Base-by-base conservation (phyloP, 495 filamentous ascomycete species). In the Neurospora hispaniola region DNA sequence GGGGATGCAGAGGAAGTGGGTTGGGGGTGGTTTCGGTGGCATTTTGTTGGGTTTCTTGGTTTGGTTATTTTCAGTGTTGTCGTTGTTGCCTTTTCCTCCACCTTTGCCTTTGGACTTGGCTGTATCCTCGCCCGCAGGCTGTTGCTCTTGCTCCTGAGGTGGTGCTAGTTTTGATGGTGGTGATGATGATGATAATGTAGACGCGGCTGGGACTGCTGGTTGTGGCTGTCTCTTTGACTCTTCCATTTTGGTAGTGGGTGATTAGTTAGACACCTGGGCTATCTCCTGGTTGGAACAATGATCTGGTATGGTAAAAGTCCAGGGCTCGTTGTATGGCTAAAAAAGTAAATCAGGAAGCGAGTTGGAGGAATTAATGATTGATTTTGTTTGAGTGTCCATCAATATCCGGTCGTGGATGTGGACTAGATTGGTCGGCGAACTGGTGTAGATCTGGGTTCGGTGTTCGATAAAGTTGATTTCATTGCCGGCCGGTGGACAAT, bases 1-100 rank as follows among this genome's bases (percentile, higher is more conserved):
- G 11, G 94, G 93, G 70, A 97, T 80, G 81, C 92, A 95, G 44
- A 97, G 88, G 79, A 97, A 97, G 80, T 97, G 94, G 0, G 94
- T 97, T n/a, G 92, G 85, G 20, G 80, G 71, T 31, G 72, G 73
- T 66, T 73, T 73, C 4, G 75, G 70, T 41, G 71, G 71, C 71
- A 70, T 73, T 35, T 70, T 46, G 31, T 70, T 71, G 3, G 74
- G 74, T 27, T 72, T 62, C 70, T 70, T 71, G 66, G 43, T 31
- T 43, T 16, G 42, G 20, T 70, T 42, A 62, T 12, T 43, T 4
- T 7, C 41, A 12, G 5, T 44, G 41, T 38, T 38, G 35, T 38
- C 5, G 66, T 69, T 12, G 10, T 18, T 69, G 14, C 10, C n/a
- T 18, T 70, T 54, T 5, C 8, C 1, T 12, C 16, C 16, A 4